A percentile compares a stretch with the other conserved stretches of the same genome.
Conservation (phyloP, 108 stramenopile genomes). For the Cyclotella atomus region DNA sequence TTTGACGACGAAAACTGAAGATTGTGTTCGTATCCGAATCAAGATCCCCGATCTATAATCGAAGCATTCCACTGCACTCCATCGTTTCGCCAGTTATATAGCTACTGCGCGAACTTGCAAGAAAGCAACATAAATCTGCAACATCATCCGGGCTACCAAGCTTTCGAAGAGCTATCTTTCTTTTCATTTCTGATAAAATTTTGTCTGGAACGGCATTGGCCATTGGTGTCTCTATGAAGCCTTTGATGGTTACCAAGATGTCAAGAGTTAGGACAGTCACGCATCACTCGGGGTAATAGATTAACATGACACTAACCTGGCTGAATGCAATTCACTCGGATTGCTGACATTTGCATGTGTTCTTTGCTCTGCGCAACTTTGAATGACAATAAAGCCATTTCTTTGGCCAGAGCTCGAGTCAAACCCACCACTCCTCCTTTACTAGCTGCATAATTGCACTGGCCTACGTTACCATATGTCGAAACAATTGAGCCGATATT, state of each 20-base stretch:
- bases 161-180: slow-evolving; percentile 55
- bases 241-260: no score
- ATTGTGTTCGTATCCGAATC: slow-evolving; percentile 2
- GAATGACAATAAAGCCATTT: slow-evolving; percentile 59
- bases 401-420: slow-evolving; percentile 75
- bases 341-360: slow-evolving; percentile 14
- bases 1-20: background rate
- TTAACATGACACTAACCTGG: slow-evolving; percentile 40
- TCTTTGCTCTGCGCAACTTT: slow-evolving; percentile 14
- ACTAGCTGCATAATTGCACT: slow-evolving; percentile 84
- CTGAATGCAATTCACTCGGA: slow-evolving; percentile 75
- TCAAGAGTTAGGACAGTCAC: no score
- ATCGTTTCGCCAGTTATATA: slow-evolving; percentile 79
- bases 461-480: slow-evolving; percentile 76
- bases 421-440: slow-evolving; percentile 83
- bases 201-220: slow-evolving; percentile 61
- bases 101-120: slow-evolving; percentile 63
- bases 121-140: slow-evolving; percentile 61
- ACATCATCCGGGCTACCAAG: slow-evolving; percentile 72
- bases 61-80: slow-evolving; percentile 72
- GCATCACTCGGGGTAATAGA: no score
- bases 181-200: slow-evolving; percentile 53
- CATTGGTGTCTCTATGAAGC: slow-evolving; percentile 86
- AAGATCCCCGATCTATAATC: slow-evolving; percentile 32
- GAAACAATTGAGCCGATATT: slow-evolving; percentile 80